Base-by-base conservation (phyloP, 176 grass and related monocot species). In the Hordeum marinum region DNA sequence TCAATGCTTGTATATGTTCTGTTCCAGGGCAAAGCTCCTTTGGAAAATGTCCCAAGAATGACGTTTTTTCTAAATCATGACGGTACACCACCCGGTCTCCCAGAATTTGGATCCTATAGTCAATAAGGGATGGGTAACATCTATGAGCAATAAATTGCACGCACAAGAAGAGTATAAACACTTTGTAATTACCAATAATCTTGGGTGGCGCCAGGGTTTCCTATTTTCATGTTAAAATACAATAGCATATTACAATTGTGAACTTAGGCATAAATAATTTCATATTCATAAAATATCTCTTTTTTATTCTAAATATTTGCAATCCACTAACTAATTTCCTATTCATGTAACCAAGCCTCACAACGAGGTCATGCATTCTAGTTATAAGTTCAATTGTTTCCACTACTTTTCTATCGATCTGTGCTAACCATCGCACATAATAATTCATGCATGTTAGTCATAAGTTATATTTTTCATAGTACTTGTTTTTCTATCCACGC, bases 21-120 rank as follows among this genome's bases (percentile, higher is more conserved):
- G 79, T 79, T 8, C 3, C n/a, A n/a, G 58, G 54, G 18, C 77
- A 80, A 48, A 87, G 42, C 17, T n/a, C 24, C 5, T 20, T 65
- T 25, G 83, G 83, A 63, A 89, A 83, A 78, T 55, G 46, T 3
- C 78, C 55, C 7, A 83, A 62, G n/a, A 36, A 85, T 72, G 67
- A 85, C 11, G 75, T 40, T 12, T 57, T 78, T 15, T 50, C 75
- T 31, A 45, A 2, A 46, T 84, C 87, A 63, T 89, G 63, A 27
- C 31, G 75, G 57, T 89, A 85, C 17, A 89, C 15, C 17, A 83
- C 78, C 87, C 82, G 85, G 45, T 89, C 87, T 46, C 87, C 87
- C 75, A 21, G 87, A 72, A 13, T 64, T 31, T 57, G 82, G 15
- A 74, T 89, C 87, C 76, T 89, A n/a, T 52, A 81, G 25, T 80